Base-by-base conservation (phyloP, 1,284 basidiomycete species). In the Microbotryomycetes sp. region DNA sequence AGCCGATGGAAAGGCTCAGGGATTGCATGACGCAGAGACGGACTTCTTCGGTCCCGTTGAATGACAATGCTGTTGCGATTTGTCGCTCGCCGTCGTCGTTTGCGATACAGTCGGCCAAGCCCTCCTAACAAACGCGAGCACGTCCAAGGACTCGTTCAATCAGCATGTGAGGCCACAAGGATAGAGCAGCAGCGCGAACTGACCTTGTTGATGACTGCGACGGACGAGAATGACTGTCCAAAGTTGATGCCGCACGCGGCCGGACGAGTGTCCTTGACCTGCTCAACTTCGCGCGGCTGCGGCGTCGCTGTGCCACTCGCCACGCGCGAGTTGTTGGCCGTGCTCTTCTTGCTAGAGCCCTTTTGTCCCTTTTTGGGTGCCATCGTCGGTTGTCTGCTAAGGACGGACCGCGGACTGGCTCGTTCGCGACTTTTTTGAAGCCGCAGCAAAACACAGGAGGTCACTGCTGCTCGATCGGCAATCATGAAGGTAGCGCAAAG, bases 1-100 rank as follows among this genome's bases (percentile, higher is more conserved):
- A n/a, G 11, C n/a, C 11, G 13, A 11, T 24, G 45, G 18, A n/a
- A 23, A 46, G 7, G 2, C 13, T n/a, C 45, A 46, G 23, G 29
- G 45, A 58, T 6, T 23, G 21, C 24, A 21, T 16, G 4, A 13
- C 4, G 13, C n/a, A 15, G 27, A 11, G 6, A 79, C 85, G 72
- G 71, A 90, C 91, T 72, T 86, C 84, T 76, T 97, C 88, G 75
- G 91, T 87, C 26, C 89, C 92, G 64, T 86, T 85, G 77, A 94
- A 98, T 0, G 93, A 85, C 64, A 98, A 82, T 46, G 91, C 91
- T 72, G 89, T 93, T 0, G 92, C 92, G 73, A 98, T 96, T 78
- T 98, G 96, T 46, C 94, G 86, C 76, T 97, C 94, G 52, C 94
- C 94, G 73, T 97, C 94, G 76, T 98, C 93, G 76, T 97, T 97